Conservation (phyloP, 192 early-diverging fungal species). For the Rhizoclosmatium globosum region DNA sequence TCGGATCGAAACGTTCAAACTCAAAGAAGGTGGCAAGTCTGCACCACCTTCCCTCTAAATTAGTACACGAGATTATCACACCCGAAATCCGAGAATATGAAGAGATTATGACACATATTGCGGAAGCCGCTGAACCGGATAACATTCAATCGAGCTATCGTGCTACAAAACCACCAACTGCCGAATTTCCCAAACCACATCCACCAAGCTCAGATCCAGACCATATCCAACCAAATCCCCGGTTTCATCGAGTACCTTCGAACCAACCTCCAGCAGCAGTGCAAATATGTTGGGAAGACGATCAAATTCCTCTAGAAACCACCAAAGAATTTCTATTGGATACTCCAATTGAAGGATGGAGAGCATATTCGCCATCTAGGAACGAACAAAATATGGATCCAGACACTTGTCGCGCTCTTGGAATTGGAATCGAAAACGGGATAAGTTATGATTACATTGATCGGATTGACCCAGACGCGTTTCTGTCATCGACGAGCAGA, state of each 20-base stretch:
- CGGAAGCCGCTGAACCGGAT: neutral
- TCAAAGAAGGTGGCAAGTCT: neutral
- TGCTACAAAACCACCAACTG: neutral
- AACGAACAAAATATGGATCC: neutral
- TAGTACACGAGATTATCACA: neutral
- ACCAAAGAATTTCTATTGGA: neutral
- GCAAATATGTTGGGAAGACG: neutral
- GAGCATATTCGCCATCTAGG: neutral
- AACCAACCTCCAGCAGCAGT: neutral
- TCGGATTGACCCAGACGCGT: neutral
- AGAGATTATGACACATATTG: neutral
- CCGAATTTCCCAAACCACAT: neutral
- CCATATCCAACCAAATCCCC: neutral
- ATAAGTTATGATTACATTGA: conserved; percentile 15
- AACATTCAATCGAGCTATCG: neutral
- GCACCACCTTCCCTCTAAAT: neutral
- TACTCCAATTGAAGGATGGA: conserved; percentile 13
- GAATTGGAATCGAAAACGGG: neutral
- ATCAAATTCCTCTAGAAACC: neutral
- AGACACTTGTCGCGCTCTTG: conserved; percentile 2
- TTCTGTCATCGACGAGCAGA: too few species aligned
- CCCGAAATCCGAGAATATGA: neutral
- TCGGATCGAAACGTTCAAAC: neutral
- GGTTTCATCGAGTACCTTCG: neutral
- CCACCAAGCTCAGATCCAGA: neutral